phyloP scores from a whole-genome alignment of 2,329 filamentous ascomycete species.

The Amauroascus verrucosus region DNA sequence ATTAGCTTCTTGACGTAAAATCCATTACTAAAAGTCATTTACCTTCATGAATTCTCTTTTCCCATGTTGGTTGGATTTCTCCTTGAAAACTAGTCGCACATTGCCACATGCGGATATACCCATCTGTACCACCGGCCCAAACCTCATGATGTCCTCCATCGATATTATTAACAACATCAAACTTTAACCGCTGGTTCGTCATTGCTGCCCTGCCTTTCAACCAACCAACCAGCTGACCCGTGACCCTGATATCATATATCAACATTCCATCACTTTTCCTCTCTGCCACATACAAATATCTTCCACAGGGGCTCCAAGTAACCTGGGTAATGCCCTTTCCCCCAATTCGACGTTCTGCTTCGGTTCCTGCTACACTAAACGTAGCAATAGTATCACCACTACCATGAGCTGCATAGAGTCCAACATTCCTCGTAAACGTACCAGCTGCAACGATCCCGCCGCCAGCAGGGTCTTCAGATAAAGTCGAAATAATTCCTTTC shows the following conservation, averaged over 20 bases:
- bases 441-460: conserved; percentile 48
- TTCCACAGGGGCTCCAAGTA: conserved; percentile 48
- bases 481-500: conserved; percentile 46
- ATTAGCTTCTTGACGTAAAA: conserved; percentile 15
- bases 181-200: conserved; percentile 48
- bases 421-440: conserved; percentile 47
- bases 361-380: conserved; percentile 39
- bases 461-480: conserved; percentile 36
- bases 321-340: conserved; percentile 48
- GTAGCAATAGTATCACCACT: conserved; percentile 42
- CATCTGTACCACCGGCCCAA: conserved; percentile 52
- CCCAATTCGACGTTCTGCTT: conserved; percentile 30
- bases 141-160: conserved; percentile 40
- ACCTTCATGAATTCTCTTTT: conserved; percentile 40
- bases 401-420: conserved; percentile 44
- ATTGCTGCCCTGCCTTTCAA: conserved; percentile 37
- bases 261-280: conserved; percentile 46
- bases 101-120: conserved; percentile 43
- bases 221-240: conserved; percentile 42
- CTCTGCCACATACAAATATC: conserved; percentile 50
- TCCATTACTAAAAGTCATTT: conserved; percentile 13
- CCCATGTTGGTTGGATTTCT: conserved; percentile 34
- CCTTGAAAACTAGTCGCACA: conserved; percentile 36
- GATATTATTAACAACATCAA: conserved; percentile 39
- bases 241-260: conserved; percentile 51